These are phyloP conservation scores for Sporothrix brasiliensis DNA, from an alignment of 2,329 filamentous ascomycete species.

Conservation along the genomic window DNA sequence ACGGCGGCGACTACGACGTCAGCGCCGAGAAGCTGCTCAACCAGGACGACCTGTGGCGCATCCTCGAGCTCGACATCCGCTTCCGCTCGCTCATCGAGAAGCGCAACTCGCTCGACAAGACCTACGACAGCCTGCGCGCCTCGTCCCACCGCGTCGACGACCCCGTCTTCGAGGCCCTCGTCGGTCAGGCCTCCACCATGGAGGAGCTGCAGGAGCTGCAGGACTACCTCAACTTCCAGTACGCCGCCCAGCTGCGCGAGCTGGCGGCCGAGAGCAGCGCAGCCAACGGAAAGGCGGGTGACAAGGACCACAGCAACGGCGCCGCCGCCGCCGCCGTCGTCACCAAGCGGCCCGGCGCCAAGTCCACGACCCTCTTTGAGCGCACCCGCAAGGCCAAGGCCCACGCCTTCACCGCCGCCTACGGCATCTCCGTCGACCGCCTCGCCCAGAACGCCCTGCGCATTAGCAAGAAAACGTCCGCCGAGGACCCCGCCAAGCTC, in stretches of 20 bases:
- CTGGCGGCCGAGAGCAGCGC: slow-evolving; percentile 59
- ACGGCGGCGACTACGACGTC: slow-evolving; percentile 71
- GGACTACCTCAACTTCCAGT: slow-evolving; percentile 95
- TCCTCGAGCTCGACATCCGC: slow-evolving; percentile 92
- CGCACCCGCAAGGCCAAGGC: slow-evolving; percentile 78
- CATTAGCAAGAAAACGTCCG: slow-evolving; percentile 74
- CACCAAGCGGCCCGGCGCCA: slow-evolving; percentile 79
- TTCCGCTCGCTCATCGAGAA: slow-evolving; percentile 93
- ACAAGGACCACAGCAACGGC: slow-evolving; percentile 48
- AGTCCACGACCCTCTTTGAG: slow-evolving; percentile 75
- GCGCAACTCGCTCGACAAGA: slow-evolving; percentile 79
- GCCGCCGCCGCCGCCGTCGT: slow-evolving; percentile 51
- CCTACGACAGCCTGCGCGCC: slow-evolving; percentile 71
- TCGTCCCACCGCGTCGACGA: slow-evolving; percentile 66
- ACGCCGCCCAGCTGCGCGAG: slow-evolving; percentile 81
- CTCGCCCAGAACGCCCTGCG: slow-evolving; percentile 85
- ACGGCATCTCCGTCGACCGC: slow-evolving; percentile 86
- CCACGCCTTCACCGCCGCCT: slow-evolving; percentile 81
- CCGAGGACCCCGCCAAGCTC: slow-evolving; percentile 78
- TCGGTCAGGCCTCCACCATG: slow-evolving; percentile 78
- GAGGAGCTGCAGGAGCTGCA: slow-evolving; percentile 96
- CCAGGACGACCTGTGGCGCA: slow-evolving; percentile 92
- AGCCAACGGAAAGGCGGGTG: slow-evolving; percentile 41
- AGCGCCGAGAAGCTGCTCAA: slow-evolving; percentile 85
- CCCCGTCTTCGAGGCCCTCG: slow-evolving; percentile 76